A percentile compares a stretch with the other conserved stretches of the same genome.
Conservation (phyloP, 352 stramenopile species). For the Phytophthora megakarya region DNA sequence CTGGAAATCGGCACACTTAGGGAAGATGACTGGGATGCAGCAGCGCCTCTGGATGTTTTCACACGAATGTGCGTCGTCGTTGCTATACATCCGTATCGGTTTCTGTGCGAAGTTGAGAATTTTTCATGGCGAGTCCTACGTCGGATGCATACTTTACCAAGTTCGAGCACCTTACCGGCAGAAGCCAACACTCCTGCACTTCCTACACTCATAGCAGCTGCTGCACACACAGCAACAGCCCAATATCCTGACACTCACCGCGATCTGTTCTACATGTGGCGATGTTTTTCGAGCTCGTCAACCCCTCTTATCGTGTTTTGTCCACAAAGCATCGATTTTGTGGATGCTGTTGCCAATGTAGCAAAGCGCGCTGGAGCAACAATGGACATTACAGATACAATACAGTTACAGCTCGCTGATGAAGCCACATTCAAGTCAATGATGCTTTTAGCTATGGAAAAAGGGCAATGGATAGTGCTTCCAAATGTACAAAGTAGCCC, state of each 20-base stretch:
- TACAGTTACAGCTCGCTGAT: slow-evolving; percentile 21
- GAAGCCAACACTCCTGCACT: slow-evolving; percentile 12
- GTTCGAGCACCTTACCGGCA: background rate
- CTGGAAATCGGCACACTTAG: slow-evolving; percentile 12
- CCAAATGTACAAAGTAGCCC: slow-evolving; percentile 39
- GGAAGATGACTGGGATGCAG: slow-evolving; percentile 13
- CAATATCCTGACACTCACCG: slow-evolving; percentile 15
- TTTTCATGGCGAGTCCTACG: slow-evolving; percentile 26
- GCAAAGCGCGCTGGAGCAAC: slow-evolving; percentile 39
- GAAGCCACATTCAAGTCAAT: slow-evolving; percentile 39
- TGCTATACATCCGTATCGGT: slow-evolving; percentile 27
- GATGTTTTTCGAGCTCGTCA: slow-evolving; percentile 40
- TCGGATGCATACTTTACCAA: slow-evolving; percentile 16
- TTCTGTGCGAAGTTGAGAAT: slow-evolving; percentile 40
- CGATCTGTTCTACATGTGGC: slow-evolving; percentile 41
- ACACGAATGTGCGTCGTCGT: slow-evolving; percentile 34
- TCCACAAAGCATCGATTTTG: slow-evolving; percentile 40
- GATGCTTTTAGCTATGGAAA: slow-evolving; percentile 47
- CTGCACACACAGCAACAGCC: slow-evolving; percentile 11
- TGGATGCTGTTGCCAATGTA: slow-evolving; percentile 37
- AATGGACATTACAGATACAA: slow-evolving; percentile 31
- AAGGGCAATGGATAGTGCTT: slow-evolving; percentile 62
- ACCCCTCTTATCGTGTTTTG: slow-evolving; percentile 42
- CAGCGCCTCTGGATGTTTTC: slow-evolving; percentile 21
- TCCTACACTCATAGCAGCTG: slow-evolving; percentile 22